phyloP scores from a whole-genome alignment of 1,284 basidiomycete species.

The Moesziomyces parantarcticus region DNA sequence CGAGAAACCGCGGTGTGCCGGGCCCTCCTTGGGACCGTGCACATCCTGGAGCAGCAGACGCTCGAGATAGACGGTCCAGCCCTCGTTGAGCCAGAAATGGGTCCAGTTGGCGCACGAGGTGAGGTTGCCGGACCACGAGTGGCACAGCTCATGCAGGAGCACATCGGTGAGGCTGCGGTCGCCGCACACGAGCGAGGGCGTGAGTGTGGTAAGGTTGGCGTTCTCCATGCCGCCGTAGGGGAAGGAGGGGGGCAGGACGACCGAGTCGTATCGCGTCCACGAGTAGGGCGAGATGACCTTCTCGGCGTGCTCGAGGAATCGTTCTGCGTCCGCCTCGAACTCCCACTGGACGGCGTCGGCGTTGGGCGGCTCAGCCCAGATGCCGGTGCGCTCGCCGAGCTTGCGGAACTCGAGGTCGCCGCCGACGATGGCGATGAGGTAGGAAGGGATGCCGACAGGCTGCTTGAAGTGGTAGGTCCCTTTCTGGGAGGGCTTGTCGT shows the following conservation, averaged over 20 bases:
- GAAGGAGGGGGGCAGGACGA: slow-evolving; percentile 93
- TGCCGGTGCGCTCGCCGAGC: slow-evolving; percentile 62
- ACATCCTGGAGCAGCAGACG: slow-evolving; percentile 80
- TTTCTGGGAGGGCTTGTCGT: slow-evolving; percentile 30
- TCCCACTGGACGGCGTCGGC: slow-evolving; percentile 65
- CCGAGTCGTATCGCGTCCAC: slow-evolving; percentile 89
- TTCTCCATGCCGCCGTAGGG: slow-evolving; percentile 74
- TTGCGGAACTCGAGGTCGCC: slow-evolving; percentile 62
- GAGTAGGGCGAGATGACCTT: slow-evolving; percentile 73
- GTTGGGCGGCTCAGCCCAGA: slow-evolving; percentile 66
- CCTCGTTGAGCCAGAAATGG: slow-evolving; percentile 69
- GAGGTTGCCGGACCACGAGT: slow-evolving; percentile 65
- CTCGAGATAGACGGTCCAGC: slow-evolving; percentile 95
- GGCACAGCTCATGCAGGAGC: slow-evolving; percentile 70
- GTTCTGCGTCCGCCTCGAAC: slow-evolving; percentile 65
- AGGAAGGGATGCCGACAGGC: slow-evolving; percentile 62
- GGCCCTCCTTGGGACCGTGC: slow-evolving; percentile 71
- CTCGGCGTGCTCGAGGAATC: slow-evolving; percentile 65
- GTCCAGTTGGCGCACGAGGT: slow-evolving; percentile 66
- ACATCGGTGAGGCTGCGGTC: slow-evolving; percentile 62
- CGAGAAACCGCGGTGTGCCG: slow-evolving; percentile 83
- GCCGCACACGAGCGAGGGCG: slow-evolving; percentile 63
- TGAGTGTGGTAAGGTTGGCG: slow-evolving; percentile 65
- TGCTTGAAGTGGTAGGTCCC: slow-evolving; percentile 62
- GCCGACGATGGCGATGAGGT: slow-evolving; percentile 66